These are phyloP conservation scores for Syzygium malaccense DNA, from an alignment of 441 rosid genomes.

Conservation along the genomic window DNA sequence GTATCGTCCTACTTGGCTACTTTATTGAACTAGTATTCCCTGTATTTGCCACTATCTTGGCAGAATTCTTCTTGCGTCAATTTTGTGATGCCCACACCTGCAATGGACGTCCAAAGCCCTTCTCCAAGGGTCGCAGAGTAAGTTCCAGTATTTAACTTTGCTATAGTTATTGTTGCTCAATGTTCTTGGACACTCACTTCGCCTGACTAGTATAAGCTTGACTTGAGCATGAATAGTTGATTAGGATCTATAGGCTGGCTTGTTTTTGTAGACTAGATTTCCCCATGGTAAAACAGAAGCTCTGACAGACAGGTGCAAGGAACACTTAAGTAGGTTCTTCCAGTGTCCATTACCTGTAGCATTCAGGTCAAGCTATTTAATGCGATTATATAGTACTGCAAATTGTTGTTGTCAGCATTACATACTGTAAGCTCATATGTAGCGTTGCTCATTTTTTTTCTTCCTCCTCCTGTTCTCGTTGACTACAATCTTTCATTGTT, in stretches of 20 bases:
- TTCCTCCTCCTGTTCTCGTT: neutral
- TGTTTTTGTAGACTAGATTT: neutral
- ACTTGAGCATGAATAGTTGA: neutral
- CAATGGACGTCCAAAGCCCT: slow-evolving; percentile 30
- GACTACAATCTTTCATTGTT: neutral
- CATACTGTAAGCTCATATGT: neutral
- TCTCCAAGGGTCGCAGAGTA: slow-evolving; percentile 36
- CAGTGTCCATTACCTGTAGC: neutral
- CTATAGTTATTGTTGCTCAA: neutral
- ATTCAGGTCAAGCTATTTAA: neutral
- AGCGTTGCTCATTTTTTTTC: neutral
- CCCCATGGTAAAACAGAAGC: neutral
- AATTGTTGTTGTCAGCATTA: neutral
- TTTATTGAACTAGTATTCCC: neutral
- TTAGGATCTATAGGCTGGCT: neutral
- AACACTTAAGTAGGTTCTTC: neutral
- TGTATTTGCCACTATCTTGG: neutral
- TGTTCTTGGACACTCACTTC: neutral
- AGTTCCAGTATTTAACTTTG: neutral
- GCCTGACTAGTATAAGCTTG: neutral
- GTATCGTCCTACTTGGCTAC: neutral
- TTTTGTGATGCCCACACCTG: slow-evolving; percentile 52
- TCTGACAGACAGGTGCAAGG: neutral
- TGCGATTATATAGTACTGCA: neutral
- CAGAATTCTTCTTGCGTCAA: slow-evolving; percentile 47